A percentile compares a stretch with the other conserved stretches of the same genome.
Evolutionary conservation across 1,139 yeast genomes (phyloP).

Genomic region (Blastobotrys proliferans): DNA sequence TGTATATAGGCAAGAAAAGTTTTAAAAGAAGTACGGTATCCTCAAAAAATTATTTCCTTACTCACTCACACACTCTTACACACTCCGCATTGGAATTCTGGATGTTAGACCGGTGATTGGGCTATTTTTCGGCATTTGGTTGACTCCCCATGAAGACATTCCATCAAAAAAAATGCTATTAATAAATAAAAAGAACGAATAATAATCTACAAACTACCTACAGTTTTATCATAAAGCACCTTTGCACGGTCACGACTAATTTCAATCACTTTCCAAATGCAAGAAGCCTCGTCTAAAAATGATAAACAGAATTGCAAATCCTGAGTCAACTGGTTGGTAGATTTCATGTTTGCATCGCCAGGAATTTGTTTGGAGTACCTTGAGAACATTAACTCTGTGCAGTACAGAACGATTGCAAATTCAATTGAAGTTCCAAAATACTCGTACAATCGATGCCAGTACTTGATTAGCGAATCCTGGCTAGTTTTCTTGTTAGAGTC

Average conservation of each 20-base stretch:
- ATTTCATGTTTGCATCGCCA: background rate
- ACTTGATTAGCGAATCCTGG: too few relatives aligned
- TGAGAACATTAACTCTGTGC: conserved; percentile 4
- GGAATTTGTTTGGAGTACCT: conserved; percentile 5
- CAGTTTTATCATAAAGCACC: conserved; percentile 2
- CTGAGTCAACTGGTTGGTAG: background rate
- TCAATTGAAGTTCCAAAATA: conserved; percentile 5
- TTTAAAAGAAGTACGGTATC: too few relatives aligned
- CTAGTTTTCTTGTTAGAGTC: background rate
- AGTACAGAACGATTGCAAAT: conserved; percentile 4
- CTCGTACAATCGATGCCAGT: conserved; percentile 10
- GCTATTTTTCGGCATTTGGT: too few relatives aligned
- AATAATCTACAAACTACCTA: background rate
- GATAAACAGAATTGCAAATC: conserved; percentile 5
- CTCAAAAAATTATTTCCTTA: too few relatives aligned
- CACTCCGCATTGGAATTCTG: too few relatives aligned
- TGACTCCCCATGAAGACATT: too few relatives aligned
- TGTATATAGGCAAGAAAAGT: too few relatives aligned
- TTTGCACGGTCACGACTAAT: background rate
- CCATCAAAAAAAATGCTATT: conserved; percentile 5
- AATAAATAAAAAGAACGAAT: background rate
- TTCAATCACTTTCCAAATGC: background rate
- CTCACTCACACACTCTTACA: too few relatives aligned
- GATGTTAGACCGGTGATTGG: too few relatives aligned
- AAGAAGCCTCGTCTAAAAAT: background rate